Percentiles rank a stretch among this genome's conserved stretches.
These are phyloP conservation scores for Beta macrorhiza DNA, from an alignment of 179 eudicot species.

Conservation along the genomic window DNA sequence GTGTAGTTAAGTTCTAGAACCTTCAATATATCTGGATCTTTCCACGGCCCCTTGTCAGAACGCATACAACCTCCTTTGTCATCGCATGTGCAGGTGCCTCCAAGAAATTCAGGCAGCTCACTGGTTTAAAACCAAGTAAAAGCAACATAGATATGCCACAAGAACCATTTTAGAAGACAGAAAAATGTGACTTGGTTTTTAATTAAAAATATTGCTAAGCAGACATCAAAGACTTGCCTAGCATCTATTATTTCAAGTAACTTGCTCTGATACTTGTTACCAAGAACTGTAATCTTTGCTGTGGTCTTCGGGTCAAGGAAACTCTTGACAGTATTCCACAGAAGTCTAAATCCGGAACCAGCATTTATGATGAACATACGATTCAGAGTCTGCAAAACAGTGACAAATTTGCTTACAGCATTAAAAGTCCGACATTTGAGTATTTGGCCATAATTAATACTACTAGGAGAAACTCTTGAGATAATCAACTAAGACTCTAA, in stretches of 20 bases:
- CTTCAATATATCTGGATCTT: slow-evolving; percentile 40
- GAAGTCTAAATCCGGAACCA: slow-evolving; percentile 90
- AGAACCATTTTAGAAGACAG: slow-evolving; percentile 7
- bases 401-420: slow-evolving; percentile 6
- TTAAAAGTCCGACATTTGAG: background rate
- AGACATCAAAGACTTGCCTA: slow-evolving; percentile 43
- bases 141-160: background rate
- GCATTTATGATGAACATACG: slow-evolving; percentile 97
- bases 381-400: slow-evolving; percentile 57
- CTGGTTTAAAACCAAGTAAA: slow-evolving; percentile 18
- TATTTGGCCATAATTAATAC: background rate
- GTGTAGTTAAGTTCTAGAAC: background rate
- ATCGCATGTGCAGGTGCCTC: slow-evolving; percentile 45
- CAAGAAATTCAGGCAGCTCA: slow-evolving; percentile 42
- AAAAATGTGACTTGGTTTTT: background rate
- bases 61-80: slow-evolving; percentile 48
- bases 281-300: slow-evolving; percentile 84
- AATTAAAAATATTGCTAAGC: background rate
- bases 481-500: background rate
- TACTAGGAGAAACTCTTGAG: background rate
- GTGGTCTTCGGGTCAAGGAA: slow-evolving; percentile 97
- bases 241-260: slow-evolving; percentile 88
- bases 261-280: slow-evolving; percentile 93
- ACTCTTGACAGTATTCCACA: slow-evolving; percentile 91
- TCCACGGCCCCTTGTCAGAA: slow-evolving; percentile 51